Evolutionary conservation across 2,329 filamentous ascomycete genomes (phyloP), one percentile per base, ranked within the genome.

Genomic region (Proliferodiscus dingleyae): DNA sequence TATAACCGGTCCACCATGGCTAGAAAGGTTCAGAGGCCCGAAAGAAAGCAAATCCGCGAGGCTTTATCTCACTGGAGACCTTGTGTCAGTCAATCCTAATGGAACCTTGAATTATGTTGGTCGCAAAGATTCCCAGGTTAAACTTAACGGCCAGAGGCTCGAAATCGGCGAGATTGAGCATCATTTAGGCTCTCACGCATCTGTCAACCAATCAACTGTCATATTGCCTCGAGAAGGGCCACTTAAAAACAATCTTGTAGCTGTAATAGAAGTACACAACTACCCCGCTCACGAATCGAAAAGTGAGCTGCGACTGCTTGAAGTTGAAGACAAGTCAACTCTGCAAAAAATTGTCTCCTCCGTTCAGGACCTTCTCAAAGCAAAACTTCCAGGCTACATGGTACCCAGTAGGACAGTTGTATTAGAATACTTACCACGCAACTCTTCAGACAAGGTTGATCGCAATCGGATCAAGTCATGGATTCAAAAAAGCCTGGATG

Each of bases 41-140:
- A n/a, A n/a, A n/a, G n/a, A n/a, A n/a, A n/a, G n/a, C n/a, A n/a
- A n/a, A n/a, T n/a, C n/a, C n/a, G n/a, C 68, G 70, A 0, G 65
- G 72, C 5, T 81, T 2, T 82, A 81, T 57, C 77, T 75, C 55
- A 81, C 79, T 0, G 79, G 79, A 0, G 79, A 83, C 49, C 62
- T 82, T 0, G 78, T n/a, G 74, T 0, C 67, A 66, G 16, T 78
- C 80, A 44, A 68, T 75, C 33, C n/a, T 0, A 71, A 79, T 37
- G 71, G 73, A 1, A 60, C 59, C 10, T 71, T 81, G 36, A 61
- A 71, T 13, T 80, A 77, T 49, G 67, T 81, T 82, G 16, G n/a
- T 6, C n/a, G 32, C n/a, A 19, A 18, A 11, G 32, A 36, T 11
- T 18, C 9, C 32, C 32, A 36, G 11, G 32, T 36, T 5, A 36